phyloP scores from a whole-genome alignment of 192 early-diverging fungal genomes.

The Gonapodya prolifera region DNA sequence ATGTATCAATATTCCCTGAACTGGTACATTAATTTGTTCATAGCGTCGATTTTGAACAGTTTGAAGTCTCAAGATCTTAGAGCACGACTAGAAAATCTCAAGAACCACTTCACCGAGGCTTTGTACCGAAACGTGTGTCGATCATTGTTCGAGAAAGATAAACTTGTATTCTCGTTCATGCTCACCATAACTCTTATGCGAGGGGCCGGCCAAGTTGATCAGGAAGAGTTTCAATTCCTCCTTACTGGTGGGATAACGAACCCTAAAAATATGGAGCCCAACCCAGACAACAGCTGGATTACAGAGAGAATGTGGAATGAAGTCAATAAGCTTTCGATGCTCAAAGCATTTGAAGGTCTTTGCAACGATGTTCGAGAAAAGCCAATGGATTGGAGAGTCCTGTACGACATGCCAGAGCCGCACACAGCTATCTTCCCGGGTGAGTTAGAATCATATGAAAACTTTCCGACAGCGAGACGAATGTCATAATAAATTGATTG shows the following conservation, averaged over 20 bases:
- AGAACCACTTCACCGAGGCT: neutral
- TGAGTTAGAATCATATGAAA: constrained; percentile 9
- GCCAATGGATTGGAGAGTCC: constrained; percentile 26
- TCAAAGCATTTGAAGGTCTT: constrained; percentile 26
- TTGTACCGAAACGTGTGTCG: constrained; percentile 41
- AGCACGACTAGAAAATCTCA: neutral
- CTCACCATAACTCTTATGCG: constrained; percentile 32
- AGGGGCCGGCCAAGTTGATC: constrained; percentile 32
- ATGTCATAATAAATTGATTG: neutral
- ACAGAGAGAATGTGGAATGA: constrained; percentile 38
- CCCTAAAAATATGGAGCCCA: neutral
- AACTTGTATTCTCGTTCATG: constrained; percentile 46
- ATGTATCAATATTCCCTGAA: constrained; percentile 52
- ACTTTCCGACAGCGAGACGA: neutral
- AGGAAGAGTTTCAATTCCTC: constrained; percentile 38
- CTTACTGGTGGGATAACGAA: constrained; percentile 34
- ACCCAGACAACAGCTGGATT: constrained; percentile 28
- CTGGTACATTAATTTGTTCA: constrained; percentile 50
- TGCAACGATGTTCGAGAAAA: constrained; percentile 17
- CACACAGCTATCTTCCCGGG: constrained; percentile 31
- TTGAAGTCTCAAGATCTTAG: constrained; percentile 12
- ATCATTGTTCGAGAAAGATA: constrained; percentile 53
- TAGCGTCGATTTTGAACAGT: constrained; percentile 22
- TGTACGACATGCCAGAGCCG: constrained; percentile 37
- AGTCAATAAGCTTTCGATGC: constrained; percentile 25